Evolutionary conservation across 306 rosid genomes (phyloP), one percentile per base, ranked within the genome.

Genomic region (Ochetophila trinervis): DNA sequence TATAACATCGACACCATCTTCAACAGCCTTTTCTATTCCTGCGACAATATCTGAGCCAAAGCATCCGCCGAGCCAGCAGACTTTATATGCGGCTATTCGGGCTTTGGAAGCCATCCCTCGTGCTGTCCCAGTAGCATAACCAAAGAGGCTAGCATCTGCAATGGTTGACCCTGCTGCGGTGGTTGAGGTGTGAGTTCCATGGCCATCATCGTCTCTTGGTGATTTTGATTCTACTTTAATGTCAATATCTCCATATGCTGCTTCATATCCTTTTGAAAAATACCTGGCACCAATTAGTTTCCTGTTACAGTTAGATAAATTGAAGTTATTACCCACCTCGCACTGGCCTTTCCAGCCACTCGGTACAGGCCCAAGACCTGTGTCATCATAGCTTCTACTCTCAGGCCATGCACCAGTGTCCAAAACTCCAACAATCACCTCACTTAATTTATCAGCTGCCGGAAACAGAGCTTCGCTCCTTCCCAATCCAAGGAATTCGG

Each of bases 391-490:
- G 87, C 96, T 86, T 76, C 72, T 81, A 2, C 60, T 63, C 77
- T 92, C 98, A 0, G 98, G 95, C 93, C 96, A 92, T 23, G 73
- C 95, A n/a, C 98, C 98, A 0, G 96, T 85, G 82, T 92, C 98
- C 0, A 92, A 35, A 1, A 92, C 71, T 68, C 98, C 98, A 4
- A 92, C 62, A 40, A 89, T 62, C 73, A 92, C 96, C 0, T 84
- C 86, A 0, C 87, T 60, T 30, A 60, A 71, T 55, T 65, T 64
- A 3, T n/a, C 74, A 6, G 65, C 61, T 16, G 76, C 45, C 0
- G 78, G 80, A n/a, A 74, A 21, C 58, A 63, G 18, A 57, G 68
- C 24, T 21, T 34, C 74, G 8, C 22, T 22, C 17, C 57, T 84
- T 19, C 67, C 85, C 16, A 92, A 66, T 53, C 98, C 96, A 5